Evolutionary conservation across 2,329 filamentous ascomycete genomes (phyloP).

Genomic region (Aspergillus puulaauensis): DNA sequence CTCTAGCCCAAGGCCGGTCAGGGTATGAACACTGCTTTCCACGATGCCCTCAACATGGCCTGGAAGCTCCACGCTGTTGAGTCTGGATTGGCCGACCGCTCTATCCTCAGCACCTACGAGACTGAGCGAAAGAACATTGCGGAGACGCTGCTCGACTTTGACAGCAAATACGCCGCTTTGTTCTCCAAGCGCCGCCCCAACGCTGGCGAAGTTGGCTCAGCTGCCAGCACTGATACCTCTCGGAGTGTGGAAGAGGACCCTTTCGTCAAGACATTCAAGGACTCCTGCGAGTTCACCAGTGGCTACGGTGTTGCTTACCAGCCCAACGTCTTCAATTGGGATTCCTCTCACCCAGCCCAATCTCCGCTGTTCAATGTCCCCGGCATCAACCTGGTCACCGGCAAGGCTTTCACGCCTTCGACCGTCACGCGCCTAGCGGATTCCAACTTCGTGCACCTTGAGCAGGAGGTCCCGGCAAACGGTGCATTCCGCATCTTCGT

Average conservation of each 20-base stretch:
- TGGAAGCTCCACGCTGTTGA: slow-evolving; percentile 97
- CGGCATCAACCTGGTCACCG: slow-evolving; percentile 66
- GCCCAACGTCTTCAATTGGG: slow-evolving; percentile 83
- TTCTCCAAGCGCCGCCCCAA: slow-evolving; percentile 79
- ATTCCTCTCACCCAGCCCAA: slow-evolving; percentile 66
- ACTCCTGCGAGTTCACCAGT: slow-evolving; percentile 85
- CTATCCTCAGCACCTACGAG: slow-evolving; percentile 81
- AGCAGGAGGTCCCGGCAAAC: slow-evolving; percentile 86
- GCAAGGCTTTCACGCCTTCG: slow-evolving; percentile 72
- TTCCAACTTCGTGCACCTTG: slow-evolving; percentile 84
- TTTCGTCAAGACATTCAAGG: slow-evolving; percentile 88
- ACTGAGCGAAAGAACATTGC: slow-evolving; percentile 80
- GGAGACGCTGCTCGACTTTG: slow-evolving; percentile 80
- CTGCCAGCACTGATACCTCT: slow-evolving; percentile 44
- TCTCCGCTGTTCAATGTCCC: slow-evolving; percentile 68
- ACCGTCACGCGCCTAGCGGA: slow-evolving; percentile 85
- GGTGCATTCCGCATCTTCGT: slow-evolving; percentile 84
- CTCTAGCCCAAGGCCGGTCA: slow-evolving; percentile 61
- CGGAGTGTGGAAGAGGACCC: slow-evolving; percentile 55
- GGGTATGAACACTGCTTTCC: slow-evolving; percentile 62
- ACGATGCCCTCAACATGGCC: slow-evolving; percentile 77
- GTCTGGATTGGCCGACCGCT: slow-evolving; percentile 72
- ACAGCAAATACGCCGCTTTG: slow-evolving; percentile 83
- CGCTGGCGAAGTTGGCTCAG: slow-evolving; percentile 69
- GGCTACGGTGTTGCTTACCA: slow-evolving; percentile 88